These are phyloP conservation scores for Saturnispora silvae DNA, from an alignment of 805 yeast species.

Conservation along the genomic window DNA sequence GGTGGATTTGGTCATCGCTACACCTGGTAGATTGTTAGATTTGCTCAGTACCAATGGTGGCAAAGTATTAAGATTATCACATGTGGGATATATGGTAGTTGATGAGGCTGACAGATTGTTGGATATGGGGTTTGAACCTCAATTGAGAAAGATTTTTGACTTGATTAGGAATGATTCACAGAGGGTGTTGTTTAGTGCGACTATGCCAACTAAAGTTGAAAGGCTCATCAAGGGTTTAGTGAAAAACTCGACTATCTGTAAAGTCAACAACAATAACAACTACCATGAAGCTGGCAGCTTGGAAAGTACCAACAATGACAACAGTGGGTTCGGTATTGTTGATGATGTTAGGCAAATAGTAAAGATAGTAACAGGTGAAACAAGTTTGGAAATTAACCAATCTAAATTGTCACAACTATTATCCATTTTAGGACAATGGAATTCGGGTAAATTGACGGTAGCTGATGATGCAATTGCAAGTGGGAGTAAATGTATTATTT, in stretches of 20 bases:
- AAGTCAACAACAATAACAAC: slow-evolving; percentile 69
- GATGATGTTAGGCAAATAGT: slow-evolving; percentile 68
- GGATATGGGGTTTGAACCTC: slow-evolving; percentile 96
- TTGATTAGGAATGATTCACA: slow-evolving; percentile 72
- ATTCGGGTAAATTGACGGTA: slow-evolving; percentile 8
- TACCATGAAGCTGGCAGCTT: no score
- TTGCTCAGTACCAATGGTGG: slow-evolving; percentile 76
- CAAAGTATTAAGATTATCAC: slow-evolving; percentile 50
- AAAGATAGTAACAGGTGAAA: slow-evolving; percentile 41
- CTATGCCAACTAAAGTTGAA: slow-evolving; percentile 78
- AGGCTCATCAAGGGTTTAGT: slow-evolving; percentile 58
- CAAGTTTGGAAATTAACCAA: slow-evolving; percentile 36
- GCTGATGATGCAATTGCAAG: slow-evolving; percentile 18
- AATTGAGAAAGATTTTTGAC: slow-evolving; percentile 71
- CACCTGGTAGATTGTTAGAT: slow-evolving; percentile 93
- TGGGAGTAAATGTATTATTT: slow-evolving; percentile 50
- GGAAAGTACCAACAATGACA: no score
- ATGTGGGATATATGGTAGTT: slow-evolving; percentile 73
- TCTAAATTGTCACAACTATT: slow-evolving; percentile 49
- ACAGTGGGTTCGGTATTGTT: no score
- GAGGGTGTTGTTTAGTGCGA: slow-evolving; percentile 86
- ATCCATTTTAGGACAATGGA: slow-evolving; percentile 36
- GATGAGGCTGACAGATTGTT: slow-evolving; percentile 97
- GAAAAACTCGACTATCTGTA: slow-evolving; percentile 57
- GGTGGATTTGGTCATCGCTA: slow-evolving; percentile 74